These are phyloP conservation scores for Alternaria ventricosa DNA, from an alignment of 2,329 filamentous ascomycete genomes.

Conservation along the genomic window DNA sequence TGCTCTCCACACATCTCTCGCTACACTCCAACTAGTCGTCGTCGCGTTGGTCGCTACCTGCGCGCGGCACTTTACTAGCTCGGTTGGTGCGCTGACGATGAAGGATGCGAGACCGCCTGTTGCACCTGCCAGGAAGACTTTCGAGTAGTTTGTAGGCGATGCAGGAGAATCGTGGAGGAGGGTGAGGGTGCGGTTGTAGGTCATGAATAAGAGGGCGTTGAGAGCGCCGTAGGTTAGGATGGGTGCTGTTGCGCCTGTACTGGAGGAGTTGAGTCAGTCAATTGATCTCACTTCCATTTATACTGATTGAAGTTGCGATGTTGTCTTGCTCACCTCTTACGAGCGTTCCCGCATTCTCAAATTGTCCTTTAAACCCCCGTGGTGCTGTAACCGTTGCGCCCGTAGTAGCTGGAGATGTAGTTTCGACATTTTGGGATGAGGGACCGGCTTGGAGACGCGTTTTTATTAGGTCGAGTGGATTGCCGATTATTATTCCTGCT, in stretches of 20 bases:
- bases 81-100: slow-evolving; percentile 84
- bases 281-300: neutral
- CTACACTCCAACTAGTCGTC: slow-evolving; percentile 65
- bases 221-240: slow-evolving; percentile 89
- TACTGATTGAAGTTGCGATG: neutral
- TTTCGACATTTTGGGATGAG: slow-evolving; percentile 17
- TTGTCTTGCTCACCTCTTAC: slow-evolving; percentile 39
- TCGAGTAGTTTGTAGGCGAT: slow-evolving; percentile 59
- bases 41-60: slow-evolving; percentile 64
- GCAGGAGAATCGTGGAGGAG: slow-evolving; percentile 55
- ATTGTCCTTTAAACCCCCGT: slow-evolving; percentile 38
- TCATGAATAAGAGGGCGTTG: slow-evolving; percentile 87
- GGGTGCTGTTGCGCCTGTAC: slow-evolving; percentile 77
- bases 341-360: slow-evolving; percentile 46
- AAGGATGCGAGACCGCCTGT: slow-evolving; percentile 84
- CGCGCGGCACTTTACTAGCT: slow-evolving; percentile 87
- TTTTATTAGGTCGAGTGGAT: slow-evolving; percentile 81
- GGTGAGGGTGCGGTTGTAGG: slow-evolving; percentile 83
- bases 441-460: slow-evolving; percentile 76
- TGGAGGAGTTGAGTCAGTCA: slow-evolving; percentile 17
- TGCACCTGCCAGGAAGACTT: slow-evolving; percentile 81
- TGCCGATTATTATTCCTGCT: slow-evolving; percentile 85
- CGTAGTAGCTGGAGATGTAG: slow-evolving; percentile 3
- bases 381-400: slow-evolving; percentile 16
- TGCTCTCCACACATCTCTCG: slow-evolving; percentile 64